phyloP scores from a whole-genome alignment of 768 basidiomycete species.

The Suillus luteus region DNA sequence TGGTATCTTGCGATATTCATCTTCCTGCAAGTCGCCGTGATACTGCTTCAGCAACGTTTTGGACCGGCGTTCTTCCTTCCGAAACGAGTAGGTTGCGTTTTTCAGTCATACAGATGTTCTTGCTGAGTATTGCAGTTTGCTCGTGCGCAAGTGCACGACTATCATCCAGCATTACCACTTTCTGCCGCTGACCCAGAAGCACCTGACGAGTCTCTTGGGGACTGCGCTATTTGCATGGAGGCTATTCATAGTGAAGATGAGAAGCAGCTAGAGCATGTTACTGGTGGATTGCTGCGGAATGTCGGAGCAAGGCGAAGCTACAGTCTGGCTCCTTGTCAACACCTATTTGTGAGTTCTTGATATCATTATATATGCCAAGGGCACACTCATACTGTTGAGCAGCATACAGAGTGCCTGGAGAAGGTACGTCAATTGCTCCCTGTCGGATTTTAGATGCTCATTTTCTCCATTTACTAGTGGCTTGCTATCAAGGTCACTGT shows the following conservation, averaged over 20 bases:
- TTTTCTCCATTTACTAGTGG: slow-evolving; percentile 46
- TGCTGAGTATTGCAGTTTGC: slow-evolving; percentile 47
- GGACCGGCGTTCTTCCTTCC: slow-evolving; percentile 88
- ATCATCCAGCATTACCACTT: slow-evolving; percentile 75
- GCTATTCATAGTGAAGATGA: slow-evolving; percentile 60
- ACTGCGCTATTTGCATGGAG: slow-evolving; percentile 95
- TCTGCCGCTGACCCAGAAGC: slow-evolving; percentile 67
- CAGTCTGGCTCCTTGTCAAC: slow-evolving; percentile 86
- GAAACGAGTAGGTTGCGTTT: slow-evolving; percentile 47
- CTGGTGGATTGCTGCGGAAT: slow-evolving; percentile 40
- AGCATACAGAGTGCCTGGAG: slow-evolving; percentile 90
- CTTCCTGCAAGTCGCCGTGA: slow-evolving; percentile 56
- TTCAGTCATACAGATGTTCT: background rate
- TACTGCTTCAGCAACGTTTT: slow-evolving; percentile 73
- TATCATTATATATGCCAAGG: slow-evolving; percentile 3
- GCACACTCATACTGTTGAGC: slow-evolving; percentile 1
- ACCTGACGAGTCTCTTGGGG: slow-evolving; percentile 74
- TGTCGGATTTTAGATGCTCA: slow-evolving; percentile 16
- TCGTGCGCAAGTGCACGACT: slow-evolving; percentile 69
- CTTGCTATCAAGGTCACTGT: slow-evolving; percentile 66
- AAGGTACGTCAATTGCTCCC: slow-evolving; percentile 44
- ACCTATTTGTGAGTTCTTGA: slow-evolving; percentile 69
- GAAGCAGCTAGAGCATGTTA: slow-evolving; percentile 36
- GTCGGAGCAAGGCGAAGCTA: slow-evolving; percentile 60
- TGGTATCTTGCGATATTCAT: slow-evolving; percentile 62